Base-by-base conservation (phyloP, 768 basidiomycete species). In the Pleurotus citrinopileatus region DNA sequence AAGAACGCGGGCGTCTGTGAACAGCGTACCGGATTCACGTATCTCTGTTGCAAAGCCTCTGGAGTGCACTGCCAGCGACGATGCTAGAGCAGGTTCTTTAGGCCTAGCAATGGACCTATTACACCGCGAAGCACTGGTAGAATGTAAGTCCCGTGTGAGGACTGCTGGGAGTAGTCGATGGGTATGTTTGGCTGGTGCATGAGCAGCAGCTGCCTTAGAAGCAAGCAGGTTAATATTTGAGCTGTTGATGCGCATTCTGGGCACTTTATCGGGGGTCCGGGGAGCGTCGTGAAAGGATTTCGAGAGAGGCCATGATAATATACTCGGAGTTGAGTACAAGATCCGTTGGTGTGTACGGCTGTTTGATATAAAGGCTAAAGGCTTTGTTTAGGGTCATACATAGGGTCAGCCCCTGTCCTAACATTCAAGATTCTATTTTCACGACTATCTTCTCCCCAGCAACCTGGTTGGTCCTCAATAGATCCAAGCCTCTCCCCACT, bases 401-500 rank as follows among this genome's bases (percentile, higher is more conserved):
- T n/a, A n/a, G n/a, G n/a, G n/a, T n/a, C 12, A 55, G 47, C 5
- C 6, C 9, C 6, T 6, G n/a, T 7, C n/a, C n/a, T n/a, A n/a
- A 42, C 6, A 26, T 47, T 47, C 26, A 51, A 12, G 28, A 32
- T 3, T 36, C 29, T 45, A 57, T 25, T 29, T 52, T 23, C 7
- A 29, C 45, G 34, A 57, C 27, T 5, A 22, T 13, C 51, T 34
- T 44, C 63, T 80, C 76, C 19, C 79, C 79, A 34, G 74, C 78
- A 40, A 80, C 62, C 61, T 74, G 70, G 57, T 78, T 78, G 32
- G 73, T 69, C 45, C 77, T 71, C 42, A 81, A 55, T 34, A 81
- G 57, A 45, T 78, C 72, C 37, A 81, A 59, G 0, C 75, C 80
- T 13, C 53, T 59, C 12, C 62, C 67, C 1, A 74, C 73, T 20